These are phyloP conservation scores for Microstegium vimineum DNA, from an alignment of 176 grass and related monocot species.

Conservation along the genomic window DNA sequence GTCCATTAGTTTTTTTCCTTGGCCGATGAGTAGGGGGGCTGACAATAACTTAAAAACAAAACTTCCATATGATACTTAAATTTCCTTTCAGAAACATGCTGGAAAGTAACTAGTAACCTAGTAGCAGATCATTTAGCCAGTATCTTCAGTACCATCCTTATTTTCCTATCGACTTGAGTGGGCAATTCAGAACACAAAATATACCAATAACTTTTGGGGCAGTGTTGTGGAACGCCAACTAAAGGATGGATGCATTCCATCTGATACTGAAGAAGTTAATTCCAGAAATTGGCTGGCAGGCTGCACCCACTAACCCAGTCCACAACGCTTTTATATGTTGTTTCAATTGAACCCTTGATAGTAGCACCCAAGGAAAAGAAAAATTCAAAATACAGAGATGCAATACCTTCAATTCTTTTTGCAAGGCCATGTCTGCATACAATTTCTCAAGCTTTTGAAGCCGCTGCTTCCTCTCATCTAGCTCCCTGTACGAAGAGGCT, in stretches of 20 bases:
- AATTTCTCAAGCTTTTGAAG: slow-evolving; percentile 77
- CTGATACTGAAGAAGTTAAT: background rate
- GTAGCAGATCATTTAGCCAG: background rate
- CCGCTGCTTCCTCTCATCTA: slow-evolving; percentile 74
- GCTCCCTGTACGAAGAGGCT: slow-evolving; percentile 70
- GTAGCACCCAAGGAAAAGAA: background rate
- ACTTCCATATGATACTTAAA: background rate
- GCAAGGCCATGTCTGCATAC: slow-evolving; percentile 75
- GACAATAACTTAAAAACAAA: background rate
- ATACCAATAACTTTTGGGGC: background rate
- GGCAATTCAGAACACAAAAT: background rate
- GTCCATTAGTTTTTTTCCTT: background rate
- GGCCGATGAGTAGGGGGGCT: background rate
- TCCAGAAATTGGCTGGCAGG: background rate
- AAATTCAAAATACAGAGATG: background rate
- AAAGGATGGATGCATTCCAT: background rate
- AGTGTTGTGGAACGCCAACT: background rate
- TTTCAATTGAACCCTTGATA: background rate
- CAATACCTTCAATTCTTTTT: slow-evolving; percentile 85
- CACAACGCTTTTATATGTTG: background rate
- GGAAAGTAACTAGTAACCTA: background rate
- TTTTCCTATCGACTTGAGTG: background rate
- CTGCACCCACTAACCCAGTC: background rate
- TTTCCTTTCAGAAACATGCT: background rate
- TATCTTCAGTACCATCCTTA: background rate